Conservation (phyloP, 345 rosid genomes). For the Carallia brachiata region DNA sequence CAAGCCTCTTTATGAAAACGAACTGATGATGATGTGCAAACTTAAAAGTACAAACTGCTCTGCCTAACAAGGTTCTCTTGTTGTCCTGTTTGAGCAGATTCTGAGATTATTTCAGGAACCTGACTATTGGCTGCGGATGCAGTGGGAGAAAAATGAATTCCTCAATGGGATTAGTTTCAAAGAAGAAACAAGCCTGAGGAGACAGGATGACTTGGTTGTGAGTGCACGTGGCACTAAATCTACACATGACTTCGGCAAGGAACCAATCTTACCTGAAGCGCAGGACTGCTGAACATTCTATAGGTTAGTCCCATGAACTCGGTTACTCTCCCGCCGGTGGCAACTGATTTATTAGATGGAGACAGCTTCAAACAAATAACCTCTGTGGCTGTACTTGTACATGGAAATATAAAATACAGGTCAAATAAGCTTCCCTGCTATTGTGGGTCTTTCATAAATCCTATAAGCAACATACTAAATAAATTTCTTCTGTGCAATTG, state of each 20-base stretch:
- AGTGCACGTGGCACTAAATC: not conserved
- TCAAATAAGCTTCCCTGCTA: too few species aligned
- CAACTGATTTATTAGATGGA: too few species aligned
- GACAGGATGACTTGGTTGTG: slow-evolving; percentile 4
- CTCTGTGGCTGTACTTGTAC: too few species aligned
- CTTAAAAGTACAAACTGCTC: not conserved
- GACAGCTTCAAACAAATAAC: too few species aligned
- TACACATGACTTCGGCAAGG: not conserved
- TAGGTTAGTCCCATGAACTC: not conserved
- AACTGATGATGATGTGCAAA: not conserved
- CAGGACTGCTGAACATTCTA: not conserved
- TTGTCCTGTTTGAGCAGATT: slow-evolving; percentile 30
- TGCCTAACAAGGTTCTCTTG: not conserved
- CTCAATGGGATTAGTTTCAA: slow-evolving; percentile 17
- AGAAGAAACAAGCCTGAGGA: slow-evolving; percentile 17
- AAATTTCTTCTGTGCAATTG: too few species aligned
- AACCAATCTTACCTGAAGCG: not conserved
- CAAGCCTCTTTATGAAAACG: not conserved
- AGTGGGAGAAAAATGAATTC: slow-evolving; percentile 25
- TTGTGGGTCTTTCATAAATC: too few species aligned
- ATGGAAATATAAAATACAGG: too few species aligned
- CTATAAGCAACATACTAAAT: too few species aligned
- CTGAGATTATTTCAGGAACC: slow-evolving; percentile 32
- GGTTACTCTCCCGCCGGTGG: too few species aligned
- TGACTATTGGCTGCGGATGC: slow-evolving; percentile 22